A percentile compares a stretch with the other conserved stretches of the same genome.
phyloP scores from a whole-genome alignment of 2,329 filamentous ascomycete species.

The Fusarium sp. region DNA sequence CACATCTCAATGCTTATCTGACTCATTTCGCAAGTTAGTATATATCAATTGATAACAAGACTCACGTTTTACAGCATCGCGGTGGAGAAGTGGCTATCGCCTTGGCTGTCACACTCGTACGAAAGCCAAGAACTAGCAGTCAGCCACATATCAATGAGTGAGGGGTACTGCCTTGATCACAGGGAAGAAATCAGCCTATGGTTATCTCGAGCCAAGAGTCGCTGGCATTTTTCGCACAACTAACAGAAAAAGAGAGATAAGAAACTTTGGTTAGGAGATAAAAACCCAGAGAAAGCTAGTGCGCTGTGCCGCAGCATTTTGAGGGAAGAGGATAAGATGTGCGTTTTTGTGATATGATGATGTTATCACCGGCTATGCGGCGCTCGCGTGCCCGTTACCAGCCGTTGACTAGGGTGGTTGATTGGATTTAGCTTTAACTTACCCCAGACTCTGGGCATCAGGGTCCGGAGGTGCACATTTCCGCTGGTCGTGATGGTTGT shows the following conservation, averaged over 20 bases:
- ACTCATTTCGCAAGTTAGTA: background rate
- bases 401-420: background rate
- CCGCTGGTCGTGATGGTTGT: background rate
- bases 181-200: constrained; percentile 9
- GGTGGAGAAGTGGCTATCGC: background rate
- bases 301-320: background rate
- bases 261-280: background rate
- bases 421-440: background rate
- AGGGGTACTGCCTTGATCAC: constrained; percentile 26
- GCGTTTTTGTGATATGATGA: background rate
- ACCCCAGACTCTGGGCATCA: constrained; percentile 10
- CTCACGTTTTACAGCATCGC: no score
- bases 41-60: background rate
- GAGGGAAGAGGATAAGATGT: background rate
- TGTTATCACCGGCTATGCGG: constrained; percentile 9
- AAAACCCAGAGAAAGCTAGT: background rate
- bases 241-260: constrained; percentile 5
- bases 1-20: background rate
- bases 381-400: background rate
- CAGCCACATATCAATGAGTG: constrained; percentile 15
- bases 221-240: background rate
- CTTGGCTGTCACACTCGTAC: constrained; percentile 2
- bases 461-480: background rate
- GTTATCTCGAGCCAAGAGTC: constrained; percentile 2
- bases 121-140: constrained; percentile 25